Conservation (phyloP, 1,284 basidiomycete genomes). For the Boletus mariae region DNA sequence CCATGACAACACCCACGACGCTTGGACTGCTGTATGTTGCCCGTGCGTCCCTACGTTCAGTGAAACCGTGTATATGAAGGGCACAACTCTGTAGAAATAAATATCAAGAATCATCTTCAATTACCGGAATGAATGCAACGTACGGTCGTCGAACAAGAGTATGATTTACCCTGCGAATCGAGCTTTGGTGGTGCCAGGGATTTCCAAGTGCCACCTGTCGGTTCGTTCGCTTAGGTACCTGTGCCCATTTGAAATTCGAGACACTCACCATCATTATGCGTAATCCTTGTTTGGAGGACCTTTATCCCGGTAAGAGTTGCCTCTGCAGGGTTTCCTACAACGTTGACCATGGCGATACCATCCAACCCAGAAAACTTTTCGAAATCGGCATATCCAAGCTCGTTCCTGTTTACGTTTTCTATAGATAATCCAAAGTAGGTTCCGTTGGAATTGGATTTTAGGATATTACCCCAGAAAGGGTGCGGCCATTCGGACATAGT, state of each 20-base stretch:
- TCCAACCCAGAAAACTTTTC: slow-evolving; percentile 97
- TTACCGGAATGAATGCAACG: neutral
- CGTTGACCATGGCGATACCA: slow-evolving; percentile 91
- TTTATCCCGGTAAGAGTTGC: slow-evolving; percentile 75
- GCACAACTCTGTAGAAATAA: slow-evolving; percentile 61
- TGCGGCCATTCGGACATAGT: slow-evolving; percentile 78
- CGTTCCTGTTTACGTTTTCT: slow-evolving; percentile 88
- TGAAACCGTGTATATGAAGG: slow-evolving; percentile 94
- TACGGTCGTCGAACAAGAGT: slow-evolving; percentile 72
- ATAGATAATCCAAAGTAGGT: slow-evolving; percentile 90
- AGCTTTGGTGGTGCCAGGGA: slow-evolving; percentile 67
- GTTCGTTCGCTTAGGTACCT: neutral
- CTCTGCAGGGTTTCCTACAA: slow-evolving; percentile 81
- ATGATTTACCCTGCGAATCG: slow-evolving; percentile 78
- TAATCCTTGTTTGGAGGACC: slow-evolving; percentile 82
- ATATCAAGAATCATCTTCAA: neutral
- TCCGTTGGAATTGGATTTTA: slow-evolving; percentile 97
- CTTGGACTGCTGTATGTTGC: slow-evolving; percentile 93
- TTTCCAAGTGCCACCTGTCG: slow-evolving; percentile 81
- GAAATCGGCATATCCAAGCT: slow-evolving; percentile 89
- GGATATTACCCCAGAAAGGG: slow-evolving; percentile 86
- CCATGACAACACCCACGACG: slow-evolving; percentile 91
- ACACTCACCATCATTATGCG: slow-evolving; percentile 87
- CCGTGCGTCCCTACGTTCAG: slow-evolving; percentile 85
- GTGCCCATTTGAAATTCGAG: neutral